Evolutionary conservation across 169 alveolate genomes (phyloP), one percentile per base, ranked within the genome.

Genomic region (Plasmodium gonderi): DNA sequence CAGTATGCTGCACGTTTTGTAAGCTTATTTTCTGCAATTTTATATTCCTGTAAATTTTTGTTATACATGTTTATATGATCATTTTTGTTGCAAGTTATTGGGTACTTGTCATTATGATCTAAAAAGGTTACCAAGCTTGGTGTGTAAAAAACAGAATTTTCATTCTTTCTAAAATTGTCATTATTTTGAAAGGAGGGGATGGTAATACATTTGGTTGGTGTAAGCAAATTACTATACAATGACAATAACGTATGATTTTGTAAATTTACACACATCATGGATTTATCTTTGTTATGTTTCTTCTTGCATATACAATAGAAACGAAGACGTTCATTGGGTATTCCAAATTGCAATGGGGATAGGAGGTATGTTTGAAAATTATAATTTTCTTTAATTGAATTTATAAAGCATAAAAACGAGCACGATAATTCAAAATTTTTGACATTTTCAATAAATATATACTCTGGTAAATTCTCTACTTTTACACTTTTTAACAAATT

Each of bases 261-360:
- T 31, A 26, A 9, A 36, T 38, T 20, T 9, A 14, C 31, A 12
- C 38, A 14, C 1, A 38, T n/a, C 40, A 49, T 12, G 8, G 14
- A 14, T 45, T n/a, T 17, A 49, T 1, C 33, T 20, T 29, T 12
- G 2, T 72, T 36, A 38, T 23, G 8, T 8, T 77, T 87, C 68
- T 20, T 87, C 67, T 67, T 87, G 47, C 93, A 87, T 54, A 87
- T 87, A 3, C 93, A 87, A 51, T 87, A 87, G 33, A 87, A 87
- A 40, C 93, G 90, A 76, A 87, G 89, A 1, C 93, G 89, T 23
- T 87, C 93, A 54, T 87, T 87, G 14, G 93, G 93, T 54, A 87
- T 76, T 17, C 93, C 93, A 65, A 54, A 87, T 45, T 87, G 93
- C 14, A 87, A 65, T 2, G 93, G 93, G 5, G 93, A 87, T 8